Evolutionary conservation across 257 asterid genomes (phyloP).

Genomic region (Solanum sitiens): DNA sequence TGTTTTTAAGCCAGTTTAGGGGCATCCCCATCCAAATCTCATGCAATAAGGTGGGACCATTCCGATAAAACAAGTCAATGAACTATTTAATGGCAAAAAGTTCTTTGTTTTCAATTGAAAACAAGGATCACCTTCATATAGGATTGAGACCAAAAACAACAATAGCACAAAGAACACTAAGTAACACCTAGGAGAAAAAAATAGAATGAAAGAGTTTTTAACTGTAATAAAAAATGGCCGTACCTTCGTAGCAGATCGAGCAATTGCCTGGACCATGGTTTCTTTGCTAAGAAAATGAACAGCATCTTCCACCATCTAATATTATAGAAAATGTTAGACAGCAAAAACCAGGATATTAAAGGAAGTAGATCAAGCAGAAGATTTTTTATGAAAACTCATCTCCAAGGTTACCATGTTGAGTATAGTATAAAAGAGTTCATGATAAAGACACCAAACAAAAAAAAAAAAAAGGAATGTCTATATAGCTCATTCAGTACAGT

Average conservation of each 20-base stretch:
- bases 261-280: conserved; percentile 83
- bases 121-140: background rate
- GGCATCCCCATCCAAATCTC: background rate
- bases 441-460: background rate
- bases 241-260: conserved; percentile 98
- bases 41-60: background rate
- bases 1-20: background rate
- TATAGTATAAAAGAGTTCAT: background rate
- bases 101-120: background rate
- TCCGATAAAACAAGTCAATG: background rate
- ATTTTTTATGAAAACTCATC: background rate
- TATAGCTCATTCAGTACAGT: background rate
- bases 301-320: conserved; percentile 98
- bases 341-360: background rate
- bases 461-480: background rate
- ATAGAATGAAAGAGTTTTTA: background rate
- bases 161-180: background rate
- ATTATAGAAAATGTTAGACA: background rate
- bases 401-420: conserved; percentile 4
- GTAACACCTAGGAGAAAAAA: background rate
- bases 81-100: background rate
- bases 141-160: background rate
- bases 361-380: background rate
- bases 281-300: conserved; percentile 96
- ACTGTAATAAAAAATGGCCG: background rate